Conservation (phyloP, 257 asterid genomes). For the Solanum tarapatanum region DNA sequence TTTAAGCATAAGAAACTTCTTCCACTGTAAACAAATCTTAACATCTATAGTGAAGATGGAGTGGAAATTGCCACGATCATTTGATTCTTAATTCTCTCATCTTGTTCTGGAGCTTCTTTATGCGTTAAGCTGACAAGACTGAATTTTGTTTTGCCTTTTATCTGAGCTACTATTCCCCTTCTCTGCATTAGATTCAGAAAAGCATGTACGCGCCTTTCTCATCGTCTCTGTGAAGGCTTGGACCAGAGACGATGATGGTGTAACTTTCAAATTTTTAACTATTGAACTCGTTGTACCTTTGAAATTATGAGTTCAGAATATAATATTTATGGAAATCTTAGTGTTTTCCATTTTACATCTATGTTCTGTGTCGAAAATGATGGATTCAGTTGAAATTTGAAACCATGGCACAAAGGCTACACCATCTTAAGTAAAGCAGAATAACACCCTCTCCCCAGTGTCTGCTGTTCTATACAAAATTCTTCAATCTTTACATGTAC, state of each 20-base stretch:
- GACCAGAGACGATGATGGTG: background rate
- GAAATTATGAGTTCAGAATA: background rate
- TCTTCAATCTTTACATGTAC: background rate
- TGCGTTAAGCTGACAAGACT: background rate
- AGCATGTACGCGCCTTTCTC: background rate
- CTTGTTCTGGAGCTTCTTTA: background rate
- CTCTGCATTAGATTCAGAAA: background rate
- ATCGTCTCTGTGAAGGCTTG: background rate
- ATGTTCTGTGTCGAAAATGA: background rate
- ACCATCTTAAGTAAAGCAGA: background rate
- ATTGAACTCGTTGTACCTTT: background rate
- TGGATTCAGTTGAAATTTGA: background rate
- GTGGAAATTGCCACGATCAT: background rate
- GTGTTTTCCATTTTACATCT: background rate
- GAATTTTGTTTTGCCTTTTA: background rate
- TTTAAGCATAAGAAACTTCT: constrained; percentile 75
- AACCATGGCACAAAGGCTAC: background rate
- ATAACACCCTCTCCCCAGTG: background rate
- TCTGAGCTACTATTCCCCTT: background rate
- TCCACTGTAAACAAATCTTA: constrained; percentile 30
- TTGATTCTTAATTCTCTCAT: background rate
- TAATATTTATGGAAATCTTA: background rate
- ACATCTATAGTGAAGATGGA: background rate
- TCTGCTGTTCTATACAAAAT: background rate
- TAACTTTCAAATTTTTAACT: background rate